phyloP scores from a whole-genome alignment of 75 land plant genomes.

The Sequoia sempervirens region DNA sequence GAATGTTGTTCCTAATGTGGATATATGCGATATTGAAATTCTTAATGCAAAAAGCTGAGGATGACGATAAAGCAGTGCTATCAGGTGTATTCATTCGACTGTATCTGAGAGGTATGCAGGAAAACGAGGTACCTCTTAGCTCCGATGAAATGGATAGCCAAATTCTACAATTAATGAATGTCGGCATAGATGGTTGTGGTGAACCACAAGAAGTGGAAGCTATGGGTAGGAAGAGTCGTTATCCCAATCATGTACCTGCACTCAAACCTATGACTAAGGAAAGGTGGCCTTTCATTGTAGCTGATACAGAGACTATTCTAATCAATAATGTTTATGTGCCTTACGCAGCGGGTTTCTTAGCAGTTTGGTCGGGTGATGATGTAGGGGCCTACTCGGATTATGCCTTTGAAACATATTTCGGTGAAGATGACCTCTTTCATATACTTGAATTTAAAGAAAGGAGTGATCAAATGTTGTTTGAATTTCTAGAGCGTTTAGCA shows the following conservation, averaged over 20 bases:
- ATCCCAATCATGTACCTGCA: conserved; percentile 6
- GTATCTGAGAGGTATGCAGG: background rate
- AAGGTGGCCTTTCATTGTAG: conserved; percentile 4
- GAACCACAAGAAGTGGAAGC: background rate
- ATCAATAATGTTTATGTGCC: conserved; percentile 2
- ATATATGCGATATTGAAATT: background rate
- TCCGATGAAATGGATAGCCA: background rate
- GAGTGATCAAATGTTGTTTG: background rate
- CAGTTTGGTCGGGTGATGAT: background rate
- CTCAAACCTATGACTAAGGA: background rate
- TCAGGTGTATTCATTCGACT: conserved; percentile 1
- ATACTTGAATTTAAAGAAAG: conserved; percentile 6
- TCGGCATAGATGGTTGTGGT: background rate
- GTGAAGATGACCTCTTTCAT: background rate
- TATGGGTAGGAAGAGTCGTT: background rate
- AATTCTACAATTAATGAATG: background rate
- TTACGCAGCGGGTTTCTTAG: background rate
- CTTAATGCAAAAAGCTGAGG: background rate
- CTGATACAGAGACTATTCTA: background rate
- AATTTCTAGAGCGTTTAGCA: background rate
- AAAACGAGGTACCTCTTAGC: background rate
- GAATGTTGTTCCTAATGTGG: background rate
- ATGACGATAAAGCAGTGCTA: background rate
- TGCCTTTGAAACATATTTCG: background rate
- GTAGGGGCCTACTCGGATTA: no score